Conservation (phyloP, 352 stramenopile species). For the Globisporangium mamillatum region DNA sequence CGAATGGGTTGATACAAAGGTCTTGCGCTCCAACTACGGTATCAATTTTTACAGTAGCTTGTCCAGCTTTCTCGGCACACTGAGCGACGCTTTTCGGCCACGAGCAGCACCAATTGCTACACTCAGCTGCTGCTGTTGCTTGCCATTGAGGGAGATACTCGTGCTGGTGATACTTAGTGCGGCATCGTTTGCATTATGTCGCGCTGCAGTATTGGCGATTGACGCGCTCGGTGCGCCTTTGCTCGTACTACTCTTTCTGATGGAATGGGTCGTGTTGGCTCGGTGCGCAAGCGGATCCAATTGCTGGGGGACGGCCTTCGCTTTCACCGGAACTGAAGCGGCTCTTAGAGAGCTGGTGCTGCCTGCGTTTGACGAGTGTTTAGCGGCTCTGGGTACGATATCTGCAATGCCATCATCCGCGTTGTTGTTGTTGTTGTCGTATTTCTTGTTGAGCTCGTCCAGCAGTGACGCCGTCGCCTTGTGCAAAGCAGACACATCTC, state of each 20-base stretch:
- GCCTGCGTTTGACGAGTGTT: too few species aligned
- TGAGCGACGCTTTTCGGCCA: not conserved
- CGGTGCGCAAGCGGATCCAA: not conserved
- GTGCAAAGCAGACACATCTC: conserved; percentile 19
- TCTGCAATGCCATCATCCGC: conserved; percentile 3
- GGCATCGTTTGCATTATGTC: not conserved
- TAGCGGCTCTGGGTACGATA: too few species aligned
- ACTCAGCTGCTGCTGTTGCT: not conserved
- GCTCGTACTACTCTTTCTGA: not conserved
- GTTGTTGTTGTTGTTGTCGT: conserved; percentile 8
- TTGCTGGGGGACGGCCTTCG: not conserved
- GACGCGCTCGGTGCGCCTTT: not conserved
- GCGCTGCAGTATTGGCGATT: not conserved
- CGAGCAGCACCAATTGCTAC: not conserved
- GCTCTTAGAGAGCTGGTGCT: not conserved
- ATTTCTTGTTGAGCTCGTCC: not conserved
- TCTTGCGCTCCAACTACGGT: not conserved
- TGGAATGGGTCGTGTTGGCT: not conserved
- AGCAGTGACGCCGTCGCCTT: conserved; percentile 1
- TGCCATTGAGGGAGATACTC: not conserved
- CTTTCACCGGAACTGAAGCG: not conserved
- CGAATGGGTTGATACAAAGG: not conserved
- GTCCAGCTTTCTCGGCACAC: conserved; percentile 1
- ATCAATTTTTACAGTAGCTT: not conserved
- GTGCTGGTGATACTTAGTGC: conserved; percentile 7